Evolutionary conservation across 805 yeast species (phyloP), one percentile per base, ranked within the genome.

Genomic region (Yarrowia hollandica): DNA sequence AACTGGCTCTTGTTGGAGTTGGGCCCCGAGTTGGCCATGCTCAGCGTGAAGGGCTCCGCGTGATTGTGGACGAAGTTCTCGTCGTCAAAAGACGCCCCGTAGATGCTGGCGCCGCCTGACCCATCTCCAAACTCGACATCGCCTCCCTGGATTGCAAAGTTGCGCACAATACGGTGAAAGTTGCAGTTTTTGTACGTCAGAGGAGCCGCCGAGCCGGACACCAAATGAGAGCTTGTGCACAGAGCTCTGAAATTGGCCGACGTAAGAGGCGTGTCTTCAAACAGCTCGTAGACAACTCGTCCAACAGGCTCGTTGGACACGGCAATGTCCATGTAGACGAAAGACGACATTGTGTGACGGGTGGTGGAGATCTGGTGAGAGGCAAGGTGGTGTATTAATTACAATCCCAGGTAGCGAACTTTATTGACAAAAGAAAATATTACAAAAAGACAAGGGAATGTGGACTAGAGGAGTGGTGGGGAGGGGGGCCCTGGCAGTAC

Each of bases 121-220:
- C 92, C 91, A 34, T 70, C 74, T 44, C 73, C 74, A 19, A 65
- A 79, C 64, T 85, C 84, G 69, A 85, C 83, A 71, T 89, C 92
- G 63, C 97, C 97, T 61, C 96, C 96, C 74, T 88, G 96, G 65
- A 90, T 80, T 85, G 88, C 83, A 70, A 87, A 88, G 60, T 79
- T 78, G 35, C 82, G 77, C 62, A 87, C 84, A 44, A 90, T 82
- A 61, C 91, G 79, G 73, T 87, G 94, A 79, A 90, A 86, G n/a
- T 75, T 71, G 3, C 88, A 79, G 62, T 78, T 79, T 64, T 77
- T 75, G 75, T 85, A 88, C 26, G 84, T 4, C 11, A 41, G 33
- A 7, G 84, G 84, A 68, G 84, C 70, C 10, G 77, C 15, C 25
- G 83, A 83, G 11, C 71, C 71, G 23, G 92, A 92, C 66, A 87